phyloP scores from a whole-genome alignment of 768 basidiomycete species.

The Kondoa subrosea region DNA sequence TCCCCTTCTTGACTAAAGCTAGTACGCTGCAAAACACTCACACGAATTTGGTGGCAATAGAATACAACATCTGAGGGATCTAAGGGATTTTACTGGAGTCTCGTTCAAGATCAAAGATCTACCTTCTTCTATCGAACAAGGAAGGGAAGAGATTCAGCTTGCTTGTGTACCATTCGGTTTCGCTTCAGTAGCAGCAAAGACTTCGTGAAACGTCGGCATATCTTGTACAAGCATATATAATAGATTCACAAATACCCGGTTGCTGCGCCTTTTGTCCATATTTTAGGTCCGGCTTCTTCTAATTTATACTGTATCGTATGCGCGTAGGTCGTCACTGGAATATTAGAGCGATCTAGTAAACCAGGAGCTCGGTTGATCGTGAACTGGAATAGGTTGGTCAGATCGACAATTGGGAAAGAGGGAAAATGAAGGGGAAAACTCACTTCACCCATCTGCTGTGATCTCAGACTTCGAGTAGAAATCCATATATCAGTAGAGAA shows the following conservation, averaged over 20 bases:
- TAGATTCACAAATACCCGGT: background rate
- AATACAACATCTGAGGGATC: constrained; percentile 76
- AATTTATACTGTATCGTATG: background rate
- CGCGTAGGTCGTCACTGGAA: background rate
- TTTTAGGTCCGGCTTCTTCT: constrained; percentile 2
- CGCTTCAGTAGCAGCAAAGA: background rate
- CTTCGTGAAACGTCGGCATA: background rate
- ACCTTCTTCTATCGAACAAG: background rate
- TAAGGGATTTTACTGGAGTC: constrained; percentile 66
- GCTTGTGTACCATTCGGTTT: constrained; percentile 1
- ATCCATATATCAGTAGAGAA: background rate
- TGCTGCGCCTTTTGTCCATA: constrained; percentile 2
- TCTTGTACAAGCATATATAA: background rate
- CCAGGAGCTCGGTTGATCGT: background rate
- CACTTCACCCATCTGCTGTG: background rate
- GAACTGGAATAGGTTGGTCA: background rate
- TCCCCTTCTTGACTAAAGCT: constrained; percentile 25
- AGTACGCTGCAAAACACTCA: constrained; percentile 16
- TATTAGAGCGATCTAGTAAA: background rate
- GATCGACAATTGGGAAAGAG: background rate
- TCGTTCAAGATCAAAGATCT: constrained; percentile 59
- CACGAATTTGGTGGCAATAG: constrained; percentile 40
- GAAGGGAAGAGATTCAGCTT: background rate
- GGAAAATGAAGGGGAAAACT: background rate
- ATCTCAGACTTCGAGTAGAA: background rate